phyloP scores from a whole-genome alignment of 192 early-diverging fungal genomes.

The Linnemannia exigua region DNA sequence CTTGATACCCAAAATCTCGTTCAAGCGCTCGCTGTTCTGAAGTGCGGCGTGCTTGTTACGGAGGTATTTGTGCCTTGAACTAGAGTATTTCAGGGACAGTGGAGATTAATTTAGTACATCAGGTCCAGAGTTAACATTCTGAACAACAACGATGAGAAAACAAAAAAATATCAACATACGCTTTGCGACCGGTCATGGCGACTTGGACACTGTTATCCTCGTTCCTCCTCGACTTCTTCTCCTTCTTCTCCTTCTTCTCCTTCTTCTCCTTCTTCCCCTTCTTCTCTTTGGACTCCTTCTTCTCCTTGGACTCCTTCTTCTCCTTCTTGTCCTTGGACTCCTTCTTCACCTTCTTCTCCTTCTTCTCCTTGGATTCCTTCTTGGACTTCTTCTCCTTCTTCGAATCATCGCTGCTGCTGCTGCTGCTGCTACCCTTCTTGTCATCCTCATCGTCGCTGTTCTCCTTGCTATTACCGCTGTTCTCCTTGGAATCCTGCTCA shows the following conservation, averaged over 20 bases:
- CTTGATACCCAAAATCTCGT: slow-evolving; percentile 70
- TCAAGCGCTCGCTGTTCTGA: slow-evolving; percentile 60
- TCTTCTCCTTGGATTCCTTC: slow-evolving; percentile 51
- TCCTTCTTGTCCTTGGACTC: slow-evolving; percentile 63
- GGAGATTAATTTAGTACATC: neutral
- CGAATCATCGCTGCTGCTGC: neutral
- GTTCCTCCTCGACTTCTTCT: slow-evolving; percentile 59
- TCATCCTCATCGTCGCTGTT: slow-evolving; percentile 41
- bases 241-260: slow-evolving; percentile 53
- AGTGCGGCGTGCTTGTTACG: slow-evolving; percentile 64
- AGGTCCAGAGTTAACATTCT: neutral
- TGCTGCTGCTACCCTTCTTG: slow-evolving; percentile 4
- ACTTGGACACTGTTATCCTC: slow-evolving; percentile 36
- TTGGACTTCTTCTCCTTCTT: slow-evolving; percentile 49
- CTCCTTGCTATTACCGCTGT: slow-evolving; percentile 29
- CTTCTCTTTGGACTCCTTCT: slow-evolving; percentile 53
- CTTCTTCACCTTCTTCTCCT: slow-evolving; percentile 52
- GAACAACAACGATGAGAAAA: neutral
- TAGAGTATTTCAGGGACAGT: neutral
- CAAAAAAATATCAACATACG: slow-evolving; percentile 52
- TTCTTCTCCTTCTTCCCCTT: slow-evolving; percentile 52
- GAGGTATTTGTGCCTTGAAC: slow-evolving; percentile 64
- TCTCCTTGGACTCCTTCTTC: slow-evolving; percentile 48
- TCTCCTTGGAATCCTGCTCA: slow-evolving; percentile 56
- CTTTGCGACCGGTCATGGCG: slow-evolving; percentile 59